Evolutionary conservation across 2,329 filamentous ascomycete species (phyloP).

Genomic region (Penicillium sclerotigenum): DNA sequence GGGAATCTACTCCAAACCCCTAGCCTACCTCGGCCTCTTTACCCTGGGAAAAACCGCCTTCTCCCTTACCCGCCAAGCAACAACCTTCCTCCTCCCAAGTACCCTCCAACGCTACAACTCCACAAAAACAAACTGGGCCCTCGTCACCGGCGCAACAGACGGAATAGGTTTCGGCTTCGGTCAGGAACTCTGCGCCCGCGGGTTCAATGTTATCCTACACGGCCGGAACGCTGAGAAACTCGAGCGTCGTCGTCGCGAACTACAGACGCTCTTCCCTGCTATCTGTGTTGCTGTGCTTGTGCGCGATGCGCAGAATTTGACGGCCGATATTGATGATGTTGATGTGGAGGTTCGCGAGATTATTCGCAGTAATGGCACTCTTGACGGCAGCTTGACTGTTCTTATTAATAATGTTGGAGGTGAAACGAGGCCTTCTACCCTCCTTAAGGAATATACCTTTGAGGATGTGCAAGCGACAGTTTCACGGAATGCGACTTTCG

Average conservation of each 20-base stretch:
- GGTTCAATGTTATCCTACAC: conserved; percentile 58
- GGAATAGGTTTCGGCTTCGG: conserved; percentile 55
- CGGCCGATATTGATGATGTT: conserved; percentile 23
- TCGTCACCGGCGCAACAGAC: conserved; percentile 51
- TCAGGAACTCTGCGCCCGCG: conserved; percentile 49
- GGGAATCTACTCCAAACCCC: conserved; percentile 6
- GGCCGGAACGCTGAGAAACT: conserved; percentile 55
- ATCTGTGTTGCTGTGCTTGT: conserved; percentile 39
- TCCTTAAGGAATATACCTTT: conserved; percentile 37
- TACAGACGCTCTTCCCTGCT: conserved; percentile 42
- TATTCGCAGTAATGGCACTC: conserved; percentile 11
- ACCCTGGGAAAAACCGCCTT: conserved; percentile 11
- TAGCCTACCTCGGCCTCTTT: conserved; percentile 18
- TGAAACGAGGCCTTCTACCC: conserved; percentile 31
- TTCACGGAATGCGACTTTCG: conserved; percentile 51
- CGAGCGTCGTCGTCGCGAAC: conserved; percentile 37
- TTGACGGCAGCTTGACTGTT: conserved; percentile 42
- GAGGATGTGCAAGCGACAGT: conserved; percentile 44
- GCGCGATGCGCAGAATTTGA: conserved; percentile 42
- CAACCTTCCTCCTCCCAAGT: conserved; percentile 16
- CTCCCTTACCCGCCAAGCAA: conserved; percentile 16
- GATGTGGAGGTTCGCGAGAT: conserved; percentile 27
- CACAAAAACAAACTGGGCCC: conserved; percentile 18
- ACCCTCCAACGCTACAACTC: conserved; percentile 18
- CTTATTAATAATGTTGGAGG: conserved; percentile 59